Percentiles rank a stretch among this genome's conserved stretches.
Evolutionary conservation across 345 rosid species (phyloP).

Genomic region (Eucalyptus tenuipes): DNA sequence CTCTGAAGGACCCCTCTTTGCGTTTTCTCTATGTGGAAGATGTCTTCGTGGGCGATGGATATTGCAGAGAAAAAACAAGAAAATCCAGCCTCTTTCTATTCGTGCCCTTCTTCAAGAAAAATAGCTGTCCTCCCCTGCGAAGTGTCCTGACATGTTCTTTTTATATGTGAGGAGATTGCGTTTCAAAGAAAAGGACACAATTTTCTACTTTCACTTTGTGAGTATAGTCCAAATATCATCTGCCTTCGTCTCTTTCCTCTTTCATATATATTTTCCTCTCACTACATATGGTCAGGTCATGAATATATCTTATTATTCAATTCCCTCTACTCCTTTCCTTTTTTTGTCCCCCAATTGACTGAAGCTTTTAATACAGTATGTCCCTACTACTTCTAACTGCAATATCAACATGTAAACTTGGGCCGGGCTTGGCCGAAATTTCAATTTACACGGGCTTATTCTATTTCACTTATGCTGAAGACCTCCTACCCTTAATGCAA

Average conservation of each 20-base stretch:
- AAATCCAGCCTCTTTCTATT: neutral
- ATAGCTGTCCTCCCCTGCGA: neutral
- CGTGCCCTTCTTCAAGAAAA: no score
- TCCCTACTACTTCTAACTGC: neutral
- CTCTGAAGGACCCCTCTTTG: neutral
- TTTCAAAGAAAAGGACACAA: neutral
- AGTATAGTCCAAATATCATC: neutral
- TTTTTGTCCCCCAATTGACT: neutral
- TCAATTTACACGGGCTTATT: neutral
- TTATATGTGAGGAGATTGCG: neutral
- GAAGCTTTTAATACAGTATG: neutral
- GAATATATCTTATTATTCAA: neutral
- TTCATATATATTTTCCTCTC: neutral
- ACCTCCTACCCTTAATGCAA: neutral
- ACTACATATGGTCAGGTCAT: neutral
- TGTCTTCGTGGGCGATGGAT: neutral
- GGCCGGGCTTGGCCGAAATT: neutral
- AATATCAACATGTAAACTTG: no score
- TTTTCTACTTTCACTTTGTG: neutral
- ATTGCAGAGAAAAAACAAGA: neutral
- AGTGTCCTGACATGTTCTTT: neutral
- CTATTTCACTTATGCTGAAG: neutral
- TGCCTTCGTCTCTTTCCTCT: neutral
- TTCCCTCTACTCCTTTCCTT: neutral
- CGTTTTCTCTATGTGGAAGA: neutral